These are phyloP conservation scores for Phytopythium cucurbitacearum DNA, from an alignment of 352 stramenopile genomes.

Conservation along the genomic window DNA sequence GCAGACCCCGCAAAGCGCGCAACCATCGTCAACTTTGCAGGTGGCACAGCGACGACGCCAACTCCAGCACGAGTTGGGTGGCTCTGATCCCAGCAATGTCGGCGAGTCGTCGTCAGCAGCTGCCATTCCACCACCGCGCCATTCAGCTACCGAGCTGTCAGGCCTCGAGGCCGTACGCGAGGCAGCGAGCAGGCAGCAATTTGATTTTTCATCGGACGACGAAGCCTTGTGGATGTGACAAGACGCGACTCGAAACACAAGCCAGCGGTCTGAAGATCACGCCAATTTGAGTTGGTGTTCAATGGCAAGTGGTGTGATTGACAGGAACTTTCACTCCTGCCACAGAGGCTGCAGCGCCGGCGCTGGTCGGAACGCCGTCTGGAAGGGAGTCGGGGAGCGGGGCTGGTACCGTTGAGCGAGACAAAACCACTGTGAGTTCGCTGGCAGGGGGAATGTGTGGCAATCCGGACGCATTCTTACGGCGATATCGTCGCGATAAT, in stretches of 20 bases:
- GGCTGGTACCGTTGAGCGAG: conserved; percentile 7
- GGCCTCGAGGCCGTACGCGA: conserved; percentile 38
- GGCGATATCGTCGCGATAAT: conserved; percentile 20
- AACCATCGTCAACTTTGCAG: no score
- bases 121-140: conserved; percentile 3
- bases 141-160: conserved; percentile 25
- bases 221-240: conserved; percentile 15
- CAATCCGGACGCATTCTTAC: no score
- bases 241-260: background rate
- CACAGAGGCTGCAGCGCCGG: conserved; percentile 23
- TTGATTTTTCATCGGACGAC: conserved; percentile 35
- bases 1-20: no score
- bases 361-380: conserved; percentile 25
- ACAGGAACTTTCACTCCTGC: background rate
- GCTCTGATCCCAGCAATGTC: no score
- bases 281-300: background rate
- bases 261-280: background rate
- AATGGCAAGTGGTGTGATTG: background rate
- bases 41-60: no score
- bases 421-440: background rate
- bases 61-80: no score
- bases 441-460: no score
- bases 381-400: conserved; percentile 21
- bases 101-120: no score
- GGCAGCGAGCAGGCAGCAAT: conserved; percentile 30